Percentiles rank a stretch among this genome's conserved stretches.
Evolutionary conservation across 495 filamentous ascomycete genomes (phyloP).

Genomic region (Glutinoglossum americanum): DNA sequence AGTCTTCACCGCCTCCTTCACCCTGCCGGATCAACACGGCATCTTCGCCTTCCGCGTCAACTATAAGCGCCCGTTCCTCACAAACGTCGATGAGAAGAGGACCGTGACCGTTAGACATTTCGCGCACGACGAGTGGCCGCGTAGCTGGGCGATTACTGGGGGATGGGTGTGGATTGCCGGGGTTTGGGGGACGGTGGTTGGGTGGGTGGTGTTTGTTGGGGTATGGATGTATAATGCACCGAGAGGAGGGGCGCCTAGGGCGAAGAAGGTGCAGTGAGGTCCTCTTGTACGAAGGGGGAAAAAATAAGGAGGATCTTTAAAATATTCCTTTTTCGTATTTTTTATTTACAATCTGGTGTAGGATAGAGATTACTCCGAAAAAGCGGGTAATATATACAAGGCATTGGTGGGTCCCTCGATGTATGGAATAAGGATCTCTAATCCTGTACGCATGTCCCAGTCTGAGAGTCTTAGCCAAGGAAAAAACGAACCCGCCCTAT

Average conservation of each 20-base stretch:
- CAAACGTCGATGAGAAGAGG: conserved; percentile 78
- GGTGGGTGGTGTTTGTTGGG: conserved; percentile 67
- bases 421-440: not conserved
- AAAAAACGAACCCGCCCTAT: too few species aligned
- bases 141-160: conserved; percentile 71
- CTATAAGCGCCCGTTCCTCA: conserved; percentile 86
- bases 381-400: not conserved
- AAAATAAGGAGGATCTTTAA: not conserved
- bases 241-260: conserved; percentile 4
- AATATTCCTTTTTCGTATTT: not conserved
- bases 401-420: not conserved
- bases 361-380: not conserved
- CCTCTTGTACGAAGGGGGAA: not conserved
- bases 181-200: conserved; percentile 58
- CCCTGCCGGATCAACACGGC: conserved; percentile 41
- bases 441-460: not conserved
- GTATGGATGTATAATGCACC: conserved; percentile 82
- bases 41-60: conserved; percentile 21
- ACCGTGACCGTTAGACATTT: conserved; percentile 88
- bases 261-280: conserved; percentile 5
- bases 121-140: conserved; percentile 88
- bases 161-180: conserved; percentile 95
- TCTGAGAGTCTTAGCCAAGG: not conserved
- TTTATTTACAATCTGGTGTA: not conserved
- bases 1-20: conserved; percentile 55